Evolutionary conservation across 352 stramenopile species (phyloP).

Genomic region (Globisporangium splendens): DNA sequence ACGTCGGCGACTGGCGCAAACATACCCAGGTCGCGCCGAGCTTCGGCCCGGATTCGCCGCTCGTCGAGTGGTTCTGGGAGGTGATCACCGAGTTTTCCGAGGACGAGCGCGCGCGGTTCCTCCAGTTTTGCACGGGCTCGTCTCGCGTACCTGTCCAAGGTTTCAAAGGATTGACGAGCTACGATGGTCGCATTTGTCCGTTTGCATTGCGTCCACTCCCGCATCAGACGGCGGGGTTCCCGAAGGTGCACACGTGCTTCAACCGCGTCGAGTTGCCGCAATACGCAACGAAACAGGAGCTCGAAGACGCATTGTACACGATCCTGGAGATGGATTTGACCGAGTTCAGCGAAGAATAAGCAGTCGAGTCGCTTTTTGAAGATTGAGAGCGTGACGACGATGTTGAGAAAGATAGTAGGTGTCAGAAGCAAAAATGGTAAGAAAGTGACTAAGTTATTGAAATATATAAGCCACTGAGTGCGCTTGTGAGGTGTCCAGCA

Average conservation of each 20-base stretch:
- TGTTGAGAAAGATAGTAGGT: too few species aligned
- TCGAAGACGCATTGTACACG: constrained; percentile 93
- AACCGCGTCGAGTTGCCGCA: constrained; percentile 78
- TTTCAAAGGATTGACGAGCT: constrained; percentile 80
- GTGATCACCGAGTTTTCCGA: constrained; percentile 49
- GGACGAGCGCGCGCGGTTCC: constrained; percentile 74
- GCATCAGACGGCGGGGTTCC: constrained; percentile 62
- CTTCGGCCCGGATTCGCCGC: constrained; percentile 36
- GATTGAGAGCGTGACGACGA: too few species aligned
- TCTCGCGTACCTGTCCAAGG: constrained; percentile 83
- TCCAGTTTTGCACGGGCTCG: constrained; percentile 86
- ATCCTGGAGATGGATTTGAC: constrained; percentile 96
- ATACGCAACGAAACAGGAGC: constrained; percentile 84
- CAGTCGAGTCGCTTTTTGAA: not conserved
- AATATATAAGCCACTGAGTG: too few species aligned
- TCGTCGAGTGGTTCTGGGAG: constrained; percentile 81
- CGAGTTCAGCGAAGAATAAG: constrained; percentile 89
- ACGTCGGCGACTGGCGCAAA: constrained; percentile 85
- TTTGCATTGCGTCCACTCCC: constrained; percentile 62
- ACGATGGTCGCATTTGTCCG: constrained; percentile 76
- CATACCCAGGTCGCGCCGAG: constrained; percentile 63
- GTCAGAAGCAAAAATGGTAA: too few species aligned
- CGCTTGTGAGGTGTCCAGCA: too few species aligned
- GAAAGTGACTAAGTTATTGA: too few species aligned
- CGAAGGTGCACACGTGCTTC: constrained; percentile 82